Percentiles rank a stretch among this genome's conserved stretches.
These are phyloP conservation scores for Xylariaceae sp. DNA, from an alignment of 2,329 filamentous ascomycete species.

Conservation along the genomic window DNA sequence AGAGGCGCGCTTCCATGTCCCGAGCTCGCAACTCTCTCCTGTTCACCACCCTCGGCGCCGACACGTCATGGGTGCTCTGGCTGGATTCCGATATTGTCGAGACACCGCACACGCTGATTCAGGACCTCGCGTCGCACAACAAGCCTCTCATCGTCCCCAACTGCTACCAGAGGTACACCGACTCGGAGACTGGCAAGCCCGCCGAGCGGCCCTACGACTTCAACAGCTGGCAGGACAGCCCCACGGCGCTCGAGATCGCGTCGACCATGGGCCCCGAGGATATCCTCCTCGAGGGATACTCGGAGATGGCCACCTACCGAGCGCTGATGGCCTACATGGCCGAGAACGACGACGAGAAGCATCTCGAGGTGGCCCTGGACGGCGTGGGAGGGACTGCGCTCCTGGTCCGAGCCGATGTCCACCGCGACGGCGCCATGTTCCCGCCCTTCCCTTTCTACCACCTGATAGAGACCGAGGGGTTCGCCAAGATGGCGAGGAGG, in stretches of 20 bases:
- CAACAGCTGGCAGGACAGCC: conserved; percentile 95
- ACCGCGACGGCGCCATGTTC: conserved; percentile 97
- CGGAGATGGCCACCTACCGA: conserved; percentile 86
- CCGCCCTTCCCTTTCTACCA: conserved; percentile 94
- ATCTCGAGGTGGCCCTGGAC: conserved; percentile 68
- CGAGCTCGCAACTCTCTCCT: conserved; percentile 88
- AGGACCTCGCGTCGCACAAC: conserved; percentile 82
- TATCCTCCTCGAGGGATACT: conserved; percentile 87
- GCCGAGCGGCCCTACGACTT: conserved; percentile 86
- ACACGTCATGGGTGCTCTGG: conserved; percentile 95
- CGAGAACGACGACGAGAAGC: conserved; percentile 44
- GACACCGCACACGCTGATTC: conserved; percentile 74
- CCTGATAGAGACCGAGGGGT: conserved; percentile 94
- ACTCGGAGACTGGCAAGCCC: conserved; percentile 59
- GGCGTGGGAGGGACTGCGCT: conserved; percentile 90
- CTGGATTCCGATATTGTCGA: conserved; percentile 89
- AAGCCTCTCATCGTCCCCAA: conserved; percentile 92
- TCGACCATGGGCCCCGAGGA: conserved; percentile 82
- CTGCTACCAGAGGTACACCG: conserved; percentile 81
- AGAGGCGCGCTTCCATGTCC: conserved; percentile 80
- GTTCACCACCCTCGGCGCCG: conserved; percentile 87
- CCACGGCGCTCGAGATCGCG: conserved; percentile 67
- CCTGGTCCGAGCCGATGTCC: conserved; percentile 92
- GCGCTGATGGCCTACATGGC: conserved; percentile 83
- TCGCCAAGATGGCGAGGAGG: conserved; percentile 91